Evolutionary conservation across 768 basidiomycete species (phyloP), one percentile per base, ranked within the genome.

Genomic region (Suillus lakei): DNA sequence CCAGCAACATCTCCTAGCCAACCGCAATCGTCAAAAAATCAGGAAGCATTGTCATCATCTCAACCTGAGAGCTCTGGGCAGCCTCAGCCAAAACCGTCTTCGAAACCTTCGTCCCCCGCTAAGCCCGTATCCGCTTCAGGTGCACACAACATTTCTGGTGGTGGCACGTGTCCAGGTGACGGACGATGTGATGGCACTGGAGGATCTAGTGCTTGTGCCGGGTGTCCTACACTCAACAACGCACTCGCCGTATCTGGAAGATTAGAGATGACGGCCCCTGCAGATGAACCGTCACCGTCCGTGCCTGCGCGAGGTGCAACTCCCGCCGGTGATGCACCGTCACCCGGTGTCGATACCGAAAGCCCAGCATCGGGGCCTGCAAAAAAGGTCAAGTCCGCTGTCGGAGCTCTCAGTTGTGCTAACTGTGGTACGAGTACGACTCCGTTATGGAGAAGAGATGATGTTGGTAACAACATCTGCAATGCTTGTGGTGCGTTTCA

Each of bases 211-310:
- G 91, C 93, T 67, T 99, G 98, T 78, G 87, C 91, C 68, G 98
- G 98, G 53, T 99, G 98, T 77, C 98, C 98, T 15, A 96, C 97
- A 38, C 95, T 89, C 81, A 99, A 98, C 83, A 99, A 99, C 74
- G 85, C 85, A 61, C 80, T 88, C 66, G 77, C 82, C 66, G 80
- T 83, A 54, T 78, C 81, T 62, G 76, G 81, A 64, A 77, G 81
- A 62, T 65, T 74, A 62, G 85, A 80, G 62, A 73, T 79, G 48
- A 81, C 80, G 28, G 64, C 69, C 34, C 41, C 66, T 64, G 68
- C 66, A 23, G 68, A 71, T 4, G 77, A 76, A 50, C 36, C 71
- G 32, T 61, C 69, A 10, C 69, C 67, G 1, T 46, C 74, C 43
- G 61, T 51, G 41, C 70, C 63, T 50, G 54, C 60, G 55, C 75